Percentiles rank a stretch among this genome's conserved stretches.
phyloP scores from a whole-genome alignment of 73 alveolate species.

The Urostyla sp. region DNA sequence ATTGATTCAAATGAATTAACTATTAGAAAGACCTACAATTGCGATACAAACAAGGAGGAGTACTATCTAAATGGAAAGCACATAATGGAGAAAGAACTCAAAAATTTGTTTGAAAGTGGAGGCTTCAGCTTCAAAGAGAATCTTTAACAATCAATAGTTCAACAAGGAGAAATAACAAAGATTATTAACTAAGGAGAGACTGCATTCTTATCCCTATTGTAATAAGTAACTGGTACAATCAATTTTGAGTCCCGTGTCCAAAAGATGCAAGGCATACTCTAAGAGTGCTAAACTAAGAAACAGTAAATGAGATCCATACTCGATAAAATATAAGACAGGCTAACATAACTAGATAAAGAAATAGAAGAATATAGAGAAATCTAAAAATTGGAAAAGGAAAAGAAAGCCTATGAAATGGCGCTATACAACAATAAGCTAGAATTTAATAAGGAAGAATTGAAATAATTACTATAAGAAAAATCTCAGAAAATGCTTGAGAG shows the following conservation, averaged over 20 bases:
- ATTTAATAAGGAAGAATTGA: constrained; percentile 2
- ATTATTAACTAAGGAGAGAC: constrained; percentile 81
- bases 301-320: constrained; percentile 29
- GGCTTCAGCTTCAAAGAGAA: constrained; percentile 83
- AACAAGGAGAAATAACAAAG: constrained; percentile 84
- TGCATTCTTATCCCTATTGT: constrained; percentile 77
- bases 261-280: constrained; percentile 31
- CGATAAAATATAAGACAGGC: constrained; percentile 34
- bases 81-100: constrained; percentile 79
- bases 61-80: constrained; percentile 77
- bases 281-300: constrained; percentile 25
- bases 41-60: constrained; percentile 78
- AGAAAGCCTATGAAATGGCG: constrained; percentile 37
- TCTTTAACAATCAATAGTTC: constrained; percentile 74
- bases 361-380: constrained; percentile 47
- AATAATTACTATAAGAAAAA: not conserved
- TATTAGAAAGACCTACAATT: constrained; percentile 72
- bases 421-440: constrained; percentile 9
- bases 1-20: constrained; percentile 75
- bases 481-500: not conserved
- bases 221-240: constrained; percentile 85
- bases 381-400: constrained; percentile 31
- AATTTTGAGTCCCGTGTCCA: constrained; percentile 64
- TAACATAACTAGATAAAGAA: constrained; percentile 31
- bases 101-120: constrained; percentile 84